Conservation (phyloP, 2,329 filamentous ascomycete genomes). For the Laburnicola sp. region DNA sequence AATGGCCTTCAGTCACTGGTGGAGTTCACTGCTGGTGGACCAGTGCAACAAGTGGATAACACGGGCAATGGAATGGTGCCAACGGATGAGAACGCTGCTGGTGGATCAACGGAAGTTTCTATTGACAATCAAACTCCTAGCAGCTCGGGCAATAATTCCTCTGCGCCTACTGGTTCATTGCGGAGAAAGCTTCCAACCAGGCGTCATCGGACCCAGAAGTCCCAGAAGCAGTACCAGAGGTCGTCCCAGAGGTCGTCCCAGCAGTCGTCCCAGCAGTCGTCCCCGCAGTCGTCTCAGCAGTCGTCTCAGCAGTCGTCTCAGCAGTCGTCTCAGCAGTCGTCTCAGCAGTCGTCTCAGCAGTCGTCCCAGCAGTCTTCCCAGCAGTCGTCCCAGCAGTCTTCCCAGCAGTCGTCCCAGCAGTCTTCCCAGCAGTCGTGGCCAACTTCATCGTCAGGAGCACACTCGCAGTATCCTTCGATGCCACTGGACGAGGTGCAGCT, state of each 20-base stretch:
- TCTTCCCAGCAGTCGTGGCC: slow-evolving; percentile 36
- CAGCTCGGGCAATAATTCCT: slow-evolving; percentile 41
- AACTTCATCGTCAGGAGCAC: slow-evolving; percentile 33
- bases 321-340: slow-evolving; percentile 15
- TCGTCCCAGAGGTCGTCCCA: no score
- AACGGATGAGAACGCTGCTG: no score
- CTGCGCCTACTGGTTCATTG: slow-evolving; percentile 27
- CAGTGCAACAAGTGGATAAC: no score
- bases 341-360: slow-evolving; percentile 28
- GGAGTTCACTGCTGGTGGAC: no score
- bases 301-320: no score
- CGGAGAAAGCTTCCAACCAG: slow-evolving; percentile 10
- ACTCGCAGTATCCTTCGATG: slow-evolving; percentile 38
- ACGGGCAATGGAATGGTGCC: no score
- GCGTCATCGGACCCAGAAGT: slow-evolving; percentile 6
- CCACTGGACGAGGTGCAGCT: slow-evolving; percentile 38
- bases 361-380: no score
- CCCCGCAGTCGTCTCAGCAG: no score
- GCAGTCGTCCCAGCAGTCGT: no score
- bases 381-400: no score
- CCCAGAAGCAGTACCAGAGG: no score
- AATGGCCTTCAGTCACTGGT: no score
- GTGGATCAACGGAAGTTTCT: slow-evolving; percentile 42
- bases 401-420: slow-evolving; percentile 21
- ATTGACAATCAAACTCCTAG: slow-evolving; percentile 37